Evolutionary conservation across 805 yeast species (phyloP), one percentile per base, ranked within the genome.

Genomic region (Maudiozyma pseudohumilis): DNA sequence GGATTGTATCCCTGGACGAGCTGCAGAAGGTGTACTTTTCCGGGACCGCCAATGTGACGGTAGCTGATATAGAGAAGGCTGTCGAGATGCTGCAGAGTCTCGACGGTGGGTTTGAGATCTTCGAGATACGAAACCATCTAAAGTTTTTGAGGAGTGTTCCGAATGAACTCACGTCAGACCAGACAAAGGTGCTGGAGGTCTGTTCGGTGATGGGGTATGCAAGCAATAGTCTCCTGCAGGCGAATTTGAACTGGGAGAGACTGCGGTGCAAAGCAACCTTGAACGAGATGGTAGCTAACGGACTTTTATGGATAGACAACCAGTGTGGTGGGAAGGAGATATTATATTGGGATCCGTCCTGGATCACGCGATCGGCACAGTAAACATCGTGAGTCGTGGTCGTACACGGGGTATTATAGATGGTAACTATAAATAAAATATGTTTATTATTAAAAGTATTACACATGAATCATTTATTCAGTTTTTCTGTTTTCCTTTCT

Each of bases 301-400:
- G 97, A 3, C 66, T 86, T 38, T 61, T 89, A 11, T 89, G 98
- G 98, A 63, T 87, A 1, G 97, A 88, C 54, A 59, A 61, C 6
- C 78, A 70, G 36, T 60, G 60, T 2, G 60, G 48, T 2, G 43
- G 49, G 11, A 58, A 54, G 1, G 79, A 72, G 46, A 51, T 48
- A 11, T 64, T 64, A 39, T 82, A 69, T 48, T 82, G 89, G 89
- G 84, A 77, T 43, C 85, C 88, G 1, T 70, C 83, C 2, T 79
- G 85, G 85, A 76, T 80, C 38, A 46, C 41, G 7, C 40, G 34
- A 34, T 23, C 36, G 4, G 32, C 28, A 16, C 29, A 39, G 12
- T 15, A 16, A 21, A 30, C n/a, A 33, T 6, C 8, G 15, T 20
- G 32, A 18, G n/a, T n/a, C n/a, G n/a, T n/a, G n/a, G n/a, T n/a